phyloP scores from a whole-genome alignment of 1,139 yeast species.

The Dujonia santamariae region DNA sequence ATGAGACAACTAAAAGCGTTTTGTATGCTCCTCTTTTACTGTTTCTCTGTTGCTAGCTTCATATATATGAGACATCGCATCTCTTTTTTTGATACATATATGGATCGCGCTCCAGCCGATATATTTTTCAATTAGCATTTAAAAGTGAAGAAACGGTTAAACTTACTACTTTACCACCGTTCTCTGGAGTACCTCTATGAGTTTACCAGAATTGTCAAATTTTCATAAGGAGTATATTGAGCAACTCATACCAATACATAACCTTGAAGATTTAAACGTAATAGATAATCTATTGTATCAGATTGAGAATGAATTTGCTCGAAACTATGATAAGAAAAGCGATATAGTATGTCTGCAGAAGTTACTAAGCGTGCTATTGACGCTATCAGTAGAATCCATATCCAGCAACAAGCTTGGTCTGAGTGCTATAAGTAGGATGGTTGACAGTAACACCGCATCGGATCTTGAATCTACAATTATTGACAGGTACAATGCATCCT shows the following conservation, averaged over 20 bases:
- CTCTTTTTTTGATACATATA: no score
- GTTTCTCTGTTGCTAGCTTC: no score
- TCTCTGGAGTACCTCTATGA: not conserved
- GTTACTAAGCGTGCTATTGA: slow-evolving; percentile 3
- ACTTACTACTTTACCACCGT: no score
- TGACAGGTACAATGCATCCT: slow-evolving; percentile 3
- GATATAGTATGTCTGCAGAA: slow-evolving; percentile 1
- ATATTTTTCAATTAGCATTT: no score
- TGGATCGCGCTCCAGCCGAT: no score
- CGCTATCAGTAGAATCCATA: slow-evolving; percentile 6
- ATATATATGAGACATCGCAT: no score
- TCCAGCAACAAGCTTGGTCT: not conserved
- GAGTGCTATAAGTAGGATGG: not conserved
- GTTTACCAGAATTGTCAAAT: not conserved
- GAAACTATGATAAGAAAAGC: no score
- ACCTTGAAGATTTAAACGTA: slow-evolving; percentile 1
- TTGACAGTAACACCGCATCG: no score
- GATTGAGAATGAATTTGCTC: slow-evolving; percentile 1
- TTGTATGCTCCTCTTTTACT: no score
- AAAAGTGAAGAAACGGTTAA: no score
- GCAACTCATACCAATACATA: not conserved
- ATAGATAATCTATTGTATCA: slow-evolving; percentile 2
- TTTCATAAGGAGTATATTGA: slow-evolving; percentile 1
- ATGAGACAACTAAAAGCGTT: no score
- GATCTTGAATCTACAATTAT: no score